Percentiles rank a stretch among this genome's conserved stretches.
phyloP scores from a whole-genome alignment of 352 stramenopile genomes.

The Blastocystis sp. region DNA sequence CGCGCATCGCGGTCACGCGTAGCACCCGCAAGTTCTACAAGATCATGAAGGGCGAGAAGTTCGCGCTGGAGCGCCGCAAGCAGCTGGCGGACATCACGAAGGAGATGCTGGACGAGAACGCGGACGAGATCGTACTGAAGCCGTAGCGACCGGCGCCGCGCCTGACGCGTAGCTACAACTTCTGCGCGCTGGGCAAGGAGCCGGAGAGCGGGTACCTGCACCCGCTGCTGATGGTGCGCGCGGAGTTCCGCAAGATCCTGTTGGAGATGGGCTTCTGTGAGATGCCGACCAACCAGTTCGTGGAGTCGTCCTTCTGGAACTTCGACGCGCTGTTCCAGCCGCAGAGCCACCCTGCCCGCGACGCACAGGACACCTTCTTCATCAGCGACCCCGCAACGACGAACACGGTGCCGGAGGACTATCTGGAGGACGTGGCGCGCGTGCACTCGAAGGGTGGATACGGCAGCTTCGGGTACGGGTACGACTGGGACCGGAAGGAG shows the following conservation, averaged over 20 bases:
- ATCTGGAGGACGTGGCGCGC: slow-evolving; percentile 94
- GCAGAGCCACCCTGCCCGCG: slow-evolving; percentile 94
- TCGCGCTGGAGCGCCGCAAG: slow-evolving; percentile 87
- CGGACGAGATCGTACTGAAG: slow-evolving; percentile 28
- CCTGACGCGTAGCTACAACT: slow-evolving; percentile 85
- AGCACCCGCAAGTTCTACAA: slow-evolving; percentile 88
- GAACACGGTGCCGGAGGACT: slow-evolving; percentile 88
- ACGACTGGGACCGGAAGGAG: slow-evolving; percentile 86
- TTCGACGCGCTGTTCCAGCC: slow-evolving; percentile 99
- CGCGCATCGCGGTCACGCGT: neutral
- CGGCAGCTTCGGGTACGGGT: slow-evolving; percentile 88
- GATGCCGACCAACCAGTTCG: slow-evolving; percentile 98
- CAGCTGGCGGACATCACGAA: slow-evolving; percentile 94
- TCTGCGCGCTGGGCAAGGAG: slow-evolving; percentile 89
- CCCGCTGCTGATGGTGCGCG: slow-evolving; percentile 91
- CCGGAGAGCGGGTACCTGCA: slow-evolving; percentile 93
- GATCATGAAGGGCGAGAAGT: slow-evolving; percentile 86
- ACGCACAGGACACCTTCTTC: slow-evolving; percentile 99
- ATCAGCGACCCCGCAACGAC: slow-evolving; percentile 84
- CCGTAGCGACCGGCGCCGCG: slow-evolving; percentile 1
- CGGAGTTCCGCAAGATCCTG: slow-evolving; percentile 96
- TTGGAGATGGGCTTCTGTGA: slow-evolving; percentile 99
- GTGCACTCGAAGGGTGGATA: slow-evolving; percentile 95
- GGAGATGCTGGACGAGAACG: slow-evolving; percentile 91
- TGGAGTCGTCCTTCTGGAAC: slow-evolving; percentile 99